A percentile compares a stretch with the other conserved stretches of the same genome.
phyloP scores from a whole-genome alignment of 495 filamentous ascomycete species.

The Hypoxylon fragiforme region DNA sequence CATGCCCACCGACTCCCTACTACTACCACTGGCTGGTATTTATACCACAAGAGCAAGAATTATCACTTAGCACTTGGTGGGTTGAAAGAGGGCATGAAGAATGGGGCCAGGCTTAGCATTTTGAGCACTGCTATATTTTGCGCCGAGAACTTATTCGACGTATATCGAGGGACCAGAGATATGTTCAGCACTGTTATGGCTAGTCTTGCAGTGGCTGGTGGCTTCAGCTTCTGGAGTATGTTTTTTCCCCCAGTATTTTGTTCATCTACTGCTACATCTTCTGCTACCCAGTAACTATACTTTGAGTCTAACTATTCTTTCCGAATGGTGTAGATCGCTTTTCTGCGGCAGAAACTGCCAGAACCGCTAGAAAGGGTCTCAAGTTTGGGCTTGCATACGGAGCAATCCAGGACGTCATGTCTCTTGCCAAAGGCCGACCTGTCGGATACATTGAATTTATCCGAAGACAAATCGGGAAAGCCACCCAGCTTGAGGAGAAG shows the following conservation, averaged over 20 bases:
- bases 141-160: constrained; percentile 84
- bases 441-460: constrained; percentile 74
- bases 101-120: constrained; percentile 69
- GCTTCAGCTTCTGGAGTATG: constrained; percentile 86
- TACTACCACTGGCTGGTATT: constrained; percentile 84
- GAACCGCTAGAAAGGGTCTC: constrained; percentile 79
- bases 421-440: constrained; percentile 64
- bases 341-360: constrained; percentile 77
- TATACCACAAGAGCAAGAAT: constrained; percentile 98
- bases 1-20: constrained; percentile 89
- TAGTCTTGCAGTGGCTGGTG: constrained; percentile 77
- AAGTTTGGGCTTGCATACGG: constrained; percentile 80
- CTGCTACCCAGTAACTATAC: too few relatives aligned
- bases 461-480: constrained; percentile 44
- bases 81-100: constrained; percentile 71
- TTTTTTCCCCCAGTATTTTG: constrained; percentile 9
- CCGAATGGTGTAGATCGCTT: constrained; percentile 69
- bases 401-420: constrained; percentile 72
- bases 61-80: constrained; percentile 78
- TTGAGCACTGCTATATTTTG: constrained; percentile 71
- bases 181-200: constrained; percentile 77
- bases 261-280: background rate
- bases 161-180: constrained; percentile 69
- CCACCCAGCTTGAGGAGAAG: constrained; percentile 23
- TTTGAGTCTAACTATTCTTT: constrained; percentile 4